Evolutionary conservation across 2,329 filamentous ascomycete species (phyloP), one percentile per base, ranked within the genome.

Genomic region (Fusarium miscanthi): DNA sequence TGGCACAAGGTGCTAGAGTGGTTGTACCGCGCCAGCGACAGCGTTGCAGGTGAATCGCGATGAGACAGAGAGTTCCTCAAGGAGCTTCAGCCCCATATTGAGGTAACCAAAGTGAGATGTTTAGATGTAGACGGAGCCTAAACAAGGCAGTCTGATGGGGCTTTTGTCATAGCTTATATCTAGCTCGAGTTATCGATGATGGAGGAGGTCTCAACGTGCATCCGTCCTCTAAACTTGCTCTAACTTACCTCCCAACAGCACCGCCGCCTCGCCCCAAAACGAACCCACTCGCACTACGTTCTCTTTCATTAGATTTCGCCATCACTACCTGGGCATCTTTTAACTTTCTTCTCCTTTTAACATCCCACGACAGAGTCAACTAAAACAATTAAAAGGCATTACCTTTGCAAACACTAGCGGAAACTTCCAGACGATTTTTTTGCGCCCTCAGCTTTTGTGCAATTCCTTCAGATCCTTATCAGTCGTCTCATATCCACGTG

Each of bases 161-260:
- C 56, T 63, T 59, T 59, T 54, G 65, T 66, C 72, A 72, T 61
- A 63, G 63, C 64, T 57, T 40, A 52, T 38, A 49, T 68, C 48
- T 66, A 61, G 59, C 63, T 70, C 46, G 42, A 41, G 35, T 76
- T 75, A 75, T 76, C 70, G 63, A 45, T 48, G 53, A 69, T 68
- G 59, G 64, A 69, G 58, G 58, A 49, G 13, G 35, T 54, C 23
- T 42, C 37, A 42, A 42, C 48, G 66, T 73, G 67, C 70, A 64
- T 74, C 70, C 70, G 53, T 33, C 31, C 31, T 43, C 41, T 62
- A 57, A 54, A 66, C 64, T 71, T 64, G 57, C 53, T 71, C 66
- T 61, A 56, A 38, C 48, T 65, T 59, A 58, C 42, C 51, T 65
- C 46, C 30, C 30, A 59, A 25, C 45, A 30, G 70, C 67, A 74